Conservation (phyloP, 495 filamentous ascomycete genomes). For the Aspergillus baeticus region DNA sequence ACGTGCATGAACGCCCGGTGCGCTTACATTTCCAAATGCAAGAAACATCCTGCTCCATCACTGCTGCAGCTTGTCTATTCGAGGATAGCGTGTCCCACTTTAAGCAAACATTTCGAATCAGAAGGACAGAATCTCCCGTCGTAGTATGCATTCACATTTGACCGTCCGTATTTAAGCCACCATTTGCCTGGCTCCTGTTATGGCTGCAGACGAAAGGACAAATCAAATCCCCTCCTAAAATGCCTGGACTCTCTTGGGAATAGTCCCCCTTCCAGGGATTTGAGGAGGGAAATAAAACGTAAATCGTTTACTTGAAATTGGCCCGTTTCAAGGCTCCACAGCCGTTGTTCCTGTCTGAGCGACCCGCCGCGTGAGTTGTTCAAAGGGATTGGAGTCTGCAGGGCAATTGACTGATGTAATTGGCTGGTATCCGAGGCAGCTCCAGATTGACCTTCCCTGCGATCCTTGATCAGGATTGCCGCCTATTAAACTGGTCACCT, state of each 20-base stretch:
- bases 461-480: conserved; percentile 16
- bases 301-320: not conserved
- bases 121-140: not conserved
- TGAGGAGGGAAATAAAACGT: too few species aligned
- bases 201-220: not conserved
- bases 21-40: conserved; percentile 5
- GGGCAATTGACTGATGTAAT: conserved; percentile 6
- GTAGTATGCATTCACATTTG: not conserved
- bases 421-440: conserved; percentile 14
- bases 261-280: not conserved
- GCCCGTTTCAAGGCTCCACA: conserved; percentile 13
- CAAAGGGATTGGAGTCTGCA: not conserved
- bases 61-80: conserved; percentile 5
- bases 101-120: conserved; percentile 5
- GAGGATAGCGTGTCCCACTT: conserved; percentile 6
- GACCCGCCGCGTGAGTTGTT: conserved; percentile 10
- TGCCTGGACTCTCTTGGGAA: not conserved
- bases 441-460: conserved; percentile 15
- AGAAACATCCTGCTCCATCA: not conserved
- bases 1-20: conserved; percentile 29
- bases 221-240: not conserved
- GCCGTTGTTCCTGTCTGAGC: conserved; percentile 6
- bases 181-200: not conserved
- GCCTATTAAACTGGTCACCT: conserved; percentile 12
- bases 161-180: not conserved